phyloP scores from a whole-genome alignment of 2,329 filamentous ascomycete species.

The Aureobasidium vineae region DNA sequence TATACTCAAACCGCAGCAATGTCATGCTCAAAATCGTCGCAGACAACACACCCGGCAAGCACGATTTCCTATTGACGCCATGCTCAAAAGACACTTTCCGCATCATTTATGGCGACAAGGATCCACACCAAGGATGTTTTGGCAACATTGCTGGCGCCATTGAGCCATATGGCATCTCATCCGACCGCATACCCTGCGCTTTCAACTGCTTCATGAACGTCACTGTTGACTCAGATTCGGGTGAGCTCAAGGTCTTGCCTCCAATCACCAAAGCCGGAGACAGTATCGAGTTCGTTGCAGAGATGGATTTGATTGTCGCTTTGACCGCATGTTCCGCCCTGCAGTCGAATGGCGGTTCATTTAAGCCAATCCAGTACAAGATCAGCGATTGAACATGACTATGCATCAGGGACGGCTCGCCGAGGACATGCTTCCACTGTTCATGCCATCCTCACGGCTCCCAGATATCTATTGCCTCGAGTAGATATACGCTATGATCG shows the following conservation, averaged over 20 bases:
- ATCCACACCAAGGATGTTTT: constrained; percentile 35
- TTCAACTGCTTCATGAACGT: constrained; percentile 38
- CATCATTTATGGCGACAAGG: constrained; percentile 34
- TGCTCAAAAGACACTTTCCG: constrained; percentile 33
- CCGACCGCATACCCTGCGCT: constrained; percentile 32
- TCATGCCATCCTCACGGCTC: too few relatives aligned
- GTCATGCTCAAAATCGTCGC: constrained; percentile 26
- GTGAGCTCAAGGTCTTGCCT: constrained; percentile 32
- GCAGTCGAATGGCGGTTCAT: constrained; percentile 32
- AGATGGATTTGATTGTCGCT: constrained; percentile 35
- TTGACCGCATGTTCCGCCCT: constrained; percentile 34
- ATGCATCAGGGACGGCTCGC: not conserved
- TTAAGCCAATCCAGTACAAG: constrained; percentile 31
- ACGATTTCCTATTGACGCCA: constrained; percentile 33
- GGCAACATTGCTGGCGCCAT: constrained; percentile 34
- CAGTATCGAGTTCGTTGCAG: constrained; percentile 33
- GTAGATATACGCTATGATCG: too few relatives aligned
- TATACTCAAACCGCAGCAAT: constrained; percentile 32
- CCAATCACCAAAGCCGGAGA: constrained; percentile 34
- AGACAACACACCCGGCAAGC: constrained; percentile 28
- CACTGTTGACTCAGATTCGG: constrained; percentile 31
- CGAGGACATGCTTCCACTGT: not conserved
- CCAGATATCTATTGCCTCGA: too few relatives aligned
- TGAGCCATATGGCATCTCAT: constrained; percentile 29
- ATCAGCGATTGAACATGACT: constrained; percentile 17